Evolutionary conservation across 306 rosid species (phyloP), one percentile per base, ranked within the genome.

Genomic region (Prunus padus): DNA sequence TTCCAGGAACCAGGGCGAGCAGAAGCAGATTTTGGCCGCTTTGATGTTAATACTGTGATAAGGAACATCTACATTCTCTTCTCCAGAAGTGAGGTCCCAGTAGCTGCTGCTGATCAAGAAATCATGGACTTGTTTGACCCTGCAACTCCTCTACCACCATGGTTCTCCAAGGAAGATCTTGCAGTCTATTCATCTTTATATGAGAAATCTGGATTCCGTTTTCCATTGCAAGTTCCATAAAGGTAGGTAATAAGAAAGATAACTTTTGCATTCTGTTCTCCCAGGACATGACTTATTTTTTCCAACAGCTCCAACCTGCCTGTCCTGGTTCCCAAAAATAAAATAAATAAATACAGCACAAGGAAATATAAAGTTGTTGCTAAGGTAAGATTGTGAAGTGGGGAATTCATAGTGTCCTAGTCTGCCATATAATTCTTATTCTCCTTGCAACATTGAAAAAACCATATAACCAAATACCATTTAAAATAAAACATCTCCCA

Each of bases 101-200:
- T 82, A 44, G 92, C 92, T 3, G 67, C 64, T 31, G 76, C 80
- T 63, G 77, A 79, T 71, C 85, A 85, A 60, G 92, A 89, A 77
- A 87, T 89, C 69, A 89, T 87, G 91, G 93, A 85, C 70, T 79
- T 87, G 88, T 81, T 76, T 42, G 80, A 87, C 73, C 93, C 89
- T 10, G 76, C 88, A 25, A 55, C 76, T 64, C 91, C 91, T 50
- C 67, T 89, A 3, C 89, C 93, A 12, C 71, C 89, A 52, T 81
- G 93, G 88, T 75, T 89, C 76, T 89, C 91, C 2, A 88, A 86
- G 80, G 81, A 87, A 64, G 89, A 89, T 66, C 87, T 87, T 33
- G 70, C 82, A 16, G 52, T 47, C 80, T 89, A 89, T 59, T 84
- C 91, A 69, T 86, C 93, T 63, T 49, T 81, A 14, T 86, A 85